Conservation (phyloP, 805 yeast species). For the Sugiyamaella smithiae region DNA sequence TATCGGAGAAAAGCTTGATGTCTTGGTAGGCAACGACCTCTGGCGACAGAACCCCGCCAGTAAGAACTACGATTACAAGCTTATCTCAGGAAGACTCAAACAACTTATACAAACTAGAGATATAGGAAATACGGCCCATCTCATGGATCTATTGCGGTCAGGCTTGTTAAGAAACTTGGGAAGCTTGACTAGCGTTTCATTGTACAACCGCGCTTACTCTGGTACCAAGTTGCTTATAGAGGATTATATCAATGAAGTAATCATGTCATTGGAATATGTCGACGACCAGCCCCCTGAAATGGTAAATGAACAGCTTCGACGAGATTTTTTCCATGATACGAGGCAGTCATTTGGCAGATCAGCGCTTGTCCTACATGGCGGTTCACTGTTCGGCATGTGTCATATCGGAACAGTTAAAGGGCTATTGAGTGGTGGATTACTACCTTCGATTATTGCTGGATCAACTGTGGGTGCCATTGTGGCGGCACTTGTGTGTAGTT, state of each 20-base stretch:
- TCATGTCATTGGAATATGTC: slow-evolving; percentile 61
- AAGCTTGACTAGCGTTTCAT: slow-evolving; percentile 73
- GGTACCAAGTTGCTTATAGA: slow-evolving; percentile 91
- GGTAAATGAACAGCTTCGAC: slow-evolving; percentile 46
- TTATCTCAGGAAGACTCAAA: slow-evolving; percentile 72
- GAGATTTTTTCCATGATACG: slow-evolving; percentile 80
- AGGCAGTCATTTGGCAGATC: slow-evolving; percentile 87
- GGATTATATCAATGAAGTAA: slow-evolving; percentile 75
- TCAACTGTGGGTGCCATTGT: slow-evolving; percentile 93
- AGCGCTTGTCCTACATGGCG: slow-evolving; percentile 90
- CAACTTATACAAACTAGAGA: slow-evolving; percentile 60
- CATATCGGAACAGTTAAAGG: slow-evolving; percentile 92
- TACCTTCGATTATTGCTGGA: slow-evolving; percentile 87
- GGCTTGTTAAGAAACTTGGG: slow-evolving; percentile 90
- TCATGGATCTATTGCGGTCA: slow-evolving; percentile 69
- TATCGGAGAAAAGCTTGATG: slow-evolving; percentile 44
- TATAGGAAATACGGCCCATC: slow-evolving; percentile 51
- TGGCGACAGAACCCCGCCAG: slow-evolving; percentile 78
- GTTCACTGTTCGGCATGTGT: slow-evolving; percentile 89
- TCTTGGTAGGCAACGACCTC: slow-evolving; percentile 39
- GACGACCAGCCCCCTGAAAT: slow-evolving; percentile 37
- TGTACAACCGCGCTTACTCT: slow-evolving; percentile 76
- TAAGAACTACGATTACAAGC: slow-evolving; percentile 74
- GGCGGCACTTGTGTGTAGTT: slow-evolving; percentile 78
- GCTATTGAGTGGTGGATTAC: slow-evolving; percentile 64